Percentiles rank a stretch among this genome's conserved stretches.
phyloP scores from a whole-genome alignment of 106 monocot genomes.

The Dioscorea dumetorum region DNA sequence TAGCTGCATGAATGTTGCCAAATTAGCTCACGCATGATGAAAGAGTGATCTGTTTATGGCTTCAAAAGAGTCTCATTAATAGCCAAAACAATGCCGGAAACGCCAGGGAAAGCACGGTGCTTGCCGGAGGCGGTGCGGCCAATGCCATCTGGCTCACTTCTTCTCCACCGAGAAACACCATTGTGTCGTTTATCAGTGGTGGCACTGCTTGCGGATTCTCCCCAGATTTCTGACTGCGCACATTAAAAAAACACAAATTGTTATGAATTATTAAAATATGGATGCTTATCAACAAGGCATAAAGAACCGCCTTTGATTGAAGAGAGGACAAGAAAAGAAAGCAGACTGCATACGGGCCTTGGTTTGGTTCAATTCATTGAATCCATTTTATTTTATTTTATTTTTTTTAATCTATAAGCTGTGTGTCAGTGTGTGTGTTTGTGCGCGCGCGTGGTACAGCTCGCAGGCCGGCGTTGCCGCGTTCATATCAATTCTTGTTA shows the following conservation, averaged over 20 bases:
- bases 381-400: too few relatives aligned
- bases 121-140: not conserved
- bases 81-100: not conserved
- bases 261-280: not conserved
- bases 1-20: not conserved
- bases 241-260: too few relatives aligned
- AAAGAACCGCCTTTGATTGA: not conserved
- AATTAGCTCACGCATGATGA: not conserved
- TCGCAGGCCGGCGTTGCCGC: not conserved
- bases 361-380: too few relatives aligned
- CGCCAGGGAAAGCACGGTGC: not conserved
- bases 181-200: slow-evolving; percentile 39
- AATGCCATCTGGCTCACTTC: not conserved
- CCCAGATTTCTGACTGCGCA: slow-evolving; percentile 35
- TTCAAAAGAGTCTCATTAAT: not conserved
- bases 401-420: too few relatives aligned
- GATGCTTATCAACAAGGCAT: not conserved
- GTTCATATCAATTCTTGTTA: not conserved
- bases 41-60: too few relatives aligned
- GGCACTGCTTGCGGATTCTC: slow-evolving; percentile 30
- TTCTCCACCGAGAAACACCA: slow-evolving; percentile 37
- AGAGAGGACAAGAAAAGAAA: not conserved
- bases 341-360: too few relatives aligned
- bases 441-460: not conserved
- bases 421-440: not conserved